A percentile compares a stretch with the other conserved stretches of the same genome.
These are phyloP conservation scores for Mortierella sp. DNA, from an alignment of 371 early-diverging fungal genomes.

Conservation along the genomic window DNA sequence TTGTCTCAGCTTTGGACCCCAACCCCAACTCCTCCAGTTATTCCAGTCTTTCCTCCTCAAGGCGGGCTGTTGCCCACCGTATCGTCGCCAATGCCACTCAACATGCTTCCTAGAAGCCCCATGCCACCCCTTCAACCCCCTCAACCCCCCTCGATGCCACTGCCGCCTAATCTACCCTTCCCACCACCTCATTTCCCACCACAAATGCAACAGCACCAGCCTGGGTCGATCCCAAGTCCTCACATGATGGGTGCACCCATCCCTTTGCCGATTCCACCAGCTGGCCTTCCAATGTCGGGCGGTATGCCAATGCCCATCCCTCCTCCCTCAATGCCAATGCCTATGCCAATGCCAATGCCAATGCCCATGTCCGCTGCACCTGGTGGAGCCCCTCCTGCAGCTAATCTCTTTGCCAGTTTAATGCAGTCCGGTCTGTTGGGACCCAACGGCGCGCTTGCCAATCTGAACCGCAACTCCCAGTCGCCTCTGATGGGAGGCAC, in stretches of 20 bases:
- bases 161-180: slow-evolving; percentile 14
- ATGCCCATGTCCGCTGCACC: slow-evolving; percentile 15
- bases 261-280: slow-evolving; percentile 24
- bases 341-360: neutral
- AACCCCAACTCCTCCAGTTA: slow-evolving; percentile 36
- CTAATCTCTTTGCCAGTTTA: slow-evolving; percentile 54
- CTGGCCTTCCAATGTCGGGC: neutral
- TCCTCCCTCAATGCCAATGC: neutral
- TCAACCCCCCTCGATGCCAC: slow-evolving; percentile 14
- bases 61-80: slow-evolving; percentile 9
- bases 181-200: slow-evolving; percentile 22
- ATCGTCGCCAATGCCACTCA: slow-evolving; percentile 37
- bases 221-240: slow-evolving; percentile 24
- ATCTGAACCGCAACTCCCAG: slow-evolving; percentile 27
- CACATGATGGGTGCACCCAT: slow-evolving; percentile 24
- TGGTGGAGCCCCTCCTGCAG: slow-evolving; percentile 35
- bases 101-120: slow-evolving; percentile 18
- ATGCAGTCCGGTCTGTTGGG: slow-evolving; percentile 58
- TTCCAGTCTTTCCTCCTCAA: slow-evolving; percentile 30
- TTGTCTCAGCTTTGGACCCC: slow-evolving; percentile 56
- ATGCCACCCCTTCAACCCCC: slow-evolving; percentile 25
- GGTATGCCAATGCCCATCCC: slow-evolving; percentile 16
- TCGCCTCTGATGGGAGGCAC: slow-evolving; percentile 30
- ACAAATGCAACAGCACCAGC: slow-evolving; percentile 18
- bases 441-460: slow-evolving; percentile 46